These are phyloP conservation scores for Globisporangium echinulatum DNA, from an alignment of 352 stramenopile genomes.

Conservation along the genomic window DNA sequence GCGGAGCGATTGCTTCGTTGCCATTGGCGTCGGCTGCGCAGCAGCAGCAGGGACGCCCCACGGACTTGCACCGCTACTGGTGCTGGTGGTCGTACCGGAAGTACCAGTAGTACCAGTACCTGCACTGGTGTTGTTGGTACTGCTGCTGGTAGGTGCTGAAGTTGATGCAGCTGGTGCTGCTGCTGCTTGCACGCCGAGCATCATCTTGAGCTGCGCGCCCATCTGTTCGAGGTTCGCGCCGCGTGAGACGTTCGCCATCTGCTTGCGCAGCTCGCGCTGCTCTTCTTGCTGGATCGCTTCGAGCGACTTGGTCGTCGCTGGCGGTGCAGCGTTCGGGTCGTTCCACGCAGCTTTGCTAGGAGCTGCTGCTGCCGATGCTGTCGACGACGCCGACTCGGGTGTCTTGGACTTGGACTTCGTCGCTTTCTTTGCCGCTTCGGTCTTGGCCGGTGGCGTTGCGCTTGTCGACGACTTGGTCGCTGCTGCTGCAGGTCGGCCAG, in stretches of 20 bases:
- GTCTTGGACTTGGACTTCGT: neutral
- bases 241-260: conserved; percentile 30
- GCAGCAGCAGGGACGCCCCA: conserved; percentile 38
- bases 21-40: conserved; percentile 16
- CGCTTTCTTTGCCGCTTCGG: neutral
- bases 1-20: conserved; percentile 48
- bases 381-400: neutral
- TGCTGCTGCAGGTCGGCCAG: conserved; percentile 8
- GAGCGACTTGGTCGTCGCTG: conserved; percentile 32
- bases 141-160: conserved; percentile 8
- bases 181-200: conserved; percentile 66
- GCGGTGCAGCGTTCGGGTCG: conserved; percentile 13
- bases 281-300: conserved; percentile 84
- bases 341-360: conserved; percentile 29
- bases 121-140: conserved; percentile 1
- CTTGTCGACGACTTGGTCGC: neutral
- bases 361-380: neutral
- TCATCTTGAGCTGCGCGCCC: conserved; percentile 84
- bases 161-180: conserved; percentile 32
- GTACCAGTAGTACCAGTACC: no score
- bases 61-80: conserved; percentile 2
- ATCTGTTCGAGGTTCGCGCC: conserved; percentile 64
- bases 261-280: conserved; percentile 55
- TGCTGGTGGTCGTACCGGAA: neutral
- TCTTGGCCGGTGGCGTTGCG: neutral